Conservation (phyloP, 148 eudicot genomes). For the Silene uniflora region DNA sequence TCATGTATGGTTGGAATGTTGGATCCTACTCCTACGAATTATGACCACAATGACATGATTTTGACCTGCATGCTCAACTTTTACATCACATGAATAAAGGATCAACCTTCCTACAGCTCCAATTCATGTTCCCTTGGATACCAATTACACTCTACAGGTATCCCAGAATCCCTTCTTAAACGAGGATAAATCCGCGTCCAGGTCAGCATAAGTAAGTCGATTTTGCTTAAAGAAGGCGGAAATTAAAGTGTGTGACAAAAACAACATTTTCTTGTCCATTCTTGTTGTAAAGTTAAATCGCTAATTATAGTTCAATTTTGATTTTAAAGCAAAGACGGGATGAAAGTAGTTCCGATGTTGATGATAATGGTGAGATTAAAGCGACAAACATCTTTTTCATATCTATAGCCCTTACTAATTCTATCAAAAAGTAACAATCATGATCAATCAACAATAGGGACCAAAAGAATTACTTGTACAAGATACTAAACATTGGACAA, state of each 20-base stretch:
- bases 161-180: too few relatives aligned
- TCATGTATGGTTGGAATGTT: slow-evolving; percentile 13
- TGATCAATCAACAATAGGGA: not conserved
- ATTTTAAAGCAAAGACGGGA: too few relatives aligned
- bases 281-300: too few relatives aligned
- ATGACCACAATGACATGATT: slow-evolving; percentile 23
- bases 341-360: too few relatives aligned
- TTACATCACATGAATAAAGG: slow-evolving; percentile 2
- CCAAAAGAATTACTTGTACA: slow-evolving; percentile 3
- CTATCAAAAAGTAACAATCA: not conserved
- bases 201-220: too few relatives aligned
- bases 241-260: too few relatives aligned
- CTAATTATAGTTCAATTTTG: too few relatives aligned
- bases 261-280: too few relatives aligned
- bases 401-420: not conserved
- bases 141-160: slow-evolving; percentile 20
- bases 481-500: slow-evolving; percentile 21
- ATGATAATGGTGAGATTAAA: not conserved
- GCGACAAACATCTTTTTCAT: not conserved
- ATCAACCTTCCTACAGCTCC: not conserved
- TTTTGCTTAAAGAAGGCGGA: too few relatives aligned
- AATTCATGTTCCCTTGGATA: slow-evolving; percentile 23
- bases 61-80: slow-evolving; percentile 31
- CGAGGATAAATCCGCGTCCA: too few relatives aligned
- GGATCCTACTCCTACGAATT: slow-evolving; percentile 30